Base-by-base conservation (phyloP, 768 basidiomycete species). In the Auriscalpium microsporum region DNA sequence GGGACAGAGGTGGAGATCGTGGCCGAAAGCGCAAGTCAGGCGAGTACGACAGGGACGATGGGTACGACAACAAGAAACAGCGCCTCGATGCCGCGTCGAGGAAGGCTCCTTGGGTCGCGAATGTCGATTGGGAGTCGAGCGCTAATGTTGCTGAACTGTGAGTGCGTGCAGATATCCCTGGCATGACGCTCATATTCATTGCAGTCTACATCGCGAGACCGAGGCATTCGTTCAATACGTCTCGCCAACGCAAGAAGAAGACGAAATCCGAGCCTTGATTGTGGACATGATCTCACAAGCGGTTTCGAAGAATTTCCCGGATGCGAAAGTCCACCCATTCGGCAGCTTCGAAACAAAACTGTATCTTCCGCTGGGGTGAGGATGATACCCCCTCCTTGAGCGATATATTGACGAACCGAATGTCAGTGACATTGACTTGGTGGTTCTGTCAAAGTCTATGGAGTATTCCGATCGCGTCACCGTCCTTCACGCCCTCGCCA, bases 261-360 rank as follows among this genome's bases (percentile, higher is more conserved):
- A 95, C 67, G 91, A 93, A 66, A 74, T 92, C 36, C 83, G 95
- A 48, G 75, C 83, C 16, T 78, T 87, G 37, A 75, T 88, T 8
- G 83, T 97, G 17, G 67, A 77, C 19, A 75, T 83, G 37, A 87
- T 98, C 55, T 77, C 83, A 0, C 74, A 75, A 16, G 82, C 84
- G 1, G 77, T 98, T 48, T 72, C 71, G 7, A 63, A 69, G n/a
- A 67, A 73, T 10, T 96, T 90, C 72, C 80, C 84, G 0, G 91
- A 94, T 63, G 92, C 93, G 9, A 71, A 77, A 36, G 85, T 97
- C 3, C 71, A 80, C 55, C 88, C 94, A 1, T 99, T 98, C 68
- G 96, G 96, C 19, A 92, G 88, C 65, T 95, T 85, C 68, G 84
- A 89, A 66, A 98, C 95, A 7, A 91, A 92, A 64, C 73, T 98